Evolutionary conservation across 73 alveolate species (phyloP), one percentile per base, ranked within the genome.

Genomic region (Stentor coeruleus): DNA sequence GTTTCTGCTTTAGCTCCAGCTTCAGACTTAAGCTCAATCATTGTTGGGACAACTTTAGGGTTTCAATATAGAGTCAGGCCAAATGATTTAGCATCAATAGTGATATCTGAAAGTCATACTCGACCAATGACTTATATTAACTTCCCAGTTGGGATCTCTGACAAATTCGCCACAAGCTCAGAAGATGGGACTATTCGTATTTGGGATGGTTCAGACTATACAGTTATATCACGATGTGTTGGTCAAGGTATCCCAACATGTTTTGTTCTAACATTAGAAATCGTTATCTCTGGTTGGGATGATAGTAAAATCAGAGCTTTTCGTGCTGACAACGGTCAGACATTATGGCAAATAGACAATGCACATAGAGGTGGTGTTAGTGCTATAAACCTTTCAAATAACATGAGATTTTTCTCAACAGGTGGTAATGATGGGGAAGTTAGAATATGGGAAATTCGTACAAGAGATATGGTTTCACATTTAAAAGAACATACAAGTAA

Each of bases 321-420:
- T 84, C 79, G 98, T 79, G 87, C 91, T 15, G 96, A 88, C 35
- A 92, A 85, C 38, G 97, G 98, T 38, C 93, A 92, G 82, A 89
- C 85, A 39, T 87, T 96, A 80, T 96, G 99, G 99, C 93, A 96
- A 49, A 95, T 96, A 57, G 99, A 96, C 88, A 95, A 96, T 83
- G 99, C 98, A 35, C 99, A 96, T 82, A 93, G 91, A 58, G 92
- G 90, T 57, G 99, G 99, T 58, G 99, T 96, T 28, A 86, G 98
- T 0, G 88, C 98, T 35, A 87, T 96, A 6, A 91, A 96, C 72
- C 81, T 95, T 57, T 85, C 95, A 72, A 83, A 91, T 76, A 95
- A 95, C 81, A 82, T 82, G 59, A 91, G 95, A 83, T 95, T 96
- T 87, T 82, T 96, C 49, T 87, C 95, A 74, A 91, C 97, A 72